Percentiles rank a stretch among this genome's conserved stretches.
These are phyloP conservation scores for Flaveria brownii DNA, from an alignment of 129 eudicot species.

Conservation along the genomic window DNA sequence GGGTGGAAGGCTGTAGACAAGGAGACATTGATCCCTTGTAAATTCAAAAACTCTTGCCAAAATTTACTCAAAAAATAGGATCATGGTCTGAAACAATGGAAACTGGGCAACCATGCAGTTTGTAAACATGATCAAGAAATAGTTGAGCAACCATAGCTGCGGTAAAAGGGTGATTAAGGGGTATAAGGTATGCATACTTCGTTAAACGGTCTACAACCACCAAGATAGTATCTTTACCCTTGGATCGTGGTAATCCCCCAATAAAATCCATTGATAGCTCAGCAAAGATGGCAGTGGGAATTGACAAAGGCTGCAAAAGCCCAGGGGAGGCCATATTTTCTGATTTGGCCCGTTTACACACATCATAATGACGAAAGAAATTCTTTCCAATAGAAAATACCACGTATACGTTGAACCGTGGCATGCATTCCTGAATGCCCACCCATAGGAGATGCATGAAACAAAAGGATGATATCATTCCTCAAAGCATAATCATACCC, in stretches of 20 bases:
- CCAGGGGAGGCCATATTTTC: not conserved
- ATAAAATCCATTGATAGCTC: not conserved
- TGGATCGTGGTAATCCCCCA: not conserved
- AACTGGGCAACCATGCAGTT: not conserved
- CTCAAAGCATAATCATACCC: not conserved
- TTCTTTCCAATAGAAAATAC: not conserved
- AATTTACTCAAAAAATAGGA: not conserved
- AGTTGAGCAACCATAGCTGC: not conserved
- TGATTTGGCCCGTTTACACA: not conserved
- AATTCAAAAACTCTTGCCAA: not conserved
- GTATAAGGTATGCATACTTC: not conserved
- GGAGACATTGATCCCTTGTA: not conserved
- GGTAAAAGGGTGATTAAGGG: not conserved
- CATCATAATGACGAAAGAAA: not conserved
- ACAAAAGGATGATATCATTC: not conserved
- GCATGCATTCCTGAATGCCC: not conserved
- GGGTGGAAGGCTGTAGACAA: not conserved
- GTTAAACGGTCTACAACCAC: not conserved
- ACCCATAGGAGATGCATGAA: no score
- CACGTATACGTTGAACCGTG: no score
- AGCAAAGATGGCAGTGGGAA: not conserved
- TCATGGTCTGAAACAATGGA: not conserved
- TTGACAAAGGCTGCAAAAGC: not conserved
- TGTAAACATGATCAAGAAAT: not conserved
- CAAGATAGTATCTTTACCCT: not conserved